A percentile compares a stretch with the other conserved stretches of the same genome.
phyloP scores from a whole-genome alignment of 495 filamentous ascomycete genomes.

The Poronia punctata region DNA sequence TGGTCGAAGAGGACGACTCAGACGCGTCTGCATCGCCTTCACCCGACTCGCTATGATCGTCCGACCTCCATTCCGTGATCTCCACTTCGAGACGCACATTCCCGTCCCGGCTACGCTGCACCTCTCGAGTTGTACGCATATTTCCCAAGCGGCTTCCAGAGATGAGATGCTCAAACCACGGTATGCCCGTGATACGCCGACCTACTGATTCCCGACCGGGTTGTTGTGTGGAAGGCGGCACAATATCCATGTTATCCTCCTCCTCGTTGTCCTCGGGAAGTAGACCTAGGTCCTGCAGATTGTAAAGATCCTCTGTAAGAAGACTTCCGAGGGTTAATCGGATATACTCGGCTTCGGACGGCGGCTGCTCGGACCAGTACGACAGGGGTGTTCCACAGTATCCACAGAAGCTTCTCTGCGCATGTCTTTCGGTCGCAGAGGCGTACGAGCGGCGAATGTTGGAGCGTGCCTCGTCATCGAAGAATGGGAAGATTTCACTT shows the following conservation, averaged over 20 bases:
- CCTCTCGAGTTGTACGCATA: conserved; percentile 54
- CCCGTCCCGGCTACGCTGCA: conserved; percentile 49
- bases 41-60: conserved; percentile 50
- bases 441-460: conserved; percentile 68
- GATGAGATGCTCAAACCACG: conserved; percentile 80
- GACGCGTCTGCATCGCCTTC: conserved; percentile 43
- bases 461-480: conserved; percentile 66
- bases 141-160: conserved; percentile 64
- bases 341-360: conserved; percentile 65
- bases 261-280: conserved; percentile 41
- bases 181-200: conserved; percentile 46
- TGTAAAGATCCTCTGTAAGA: conserved; percentile 53
- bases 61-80: conserved; percentile 67
- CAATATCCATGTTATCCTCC: conserved; percentile 30
- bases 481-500: conserved; percentile 62
- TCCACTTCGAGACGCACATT: conserved; percentile 71
- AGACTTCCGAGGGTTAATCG: conserved; percentile 68
- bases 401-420: conserved; percentile 77
- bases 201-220: conserved; percentile 23
- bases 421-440: conserved; percentile 47
- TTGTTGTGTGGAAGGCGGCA: conserved; percentile 12
- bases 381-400: conserved; percentile 79
- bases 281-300: conserved; percentile 61
- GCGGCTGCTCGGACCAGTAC: conserved; percentile 69
- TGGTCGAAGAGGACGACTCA: conserved; percentile 21